Evolutionary conservation across 495 filamentous ascomycete species (phyloP), one percentile per base, ranked within the genome.

Genomic region (Aspergillus mulundensis): DNA sequence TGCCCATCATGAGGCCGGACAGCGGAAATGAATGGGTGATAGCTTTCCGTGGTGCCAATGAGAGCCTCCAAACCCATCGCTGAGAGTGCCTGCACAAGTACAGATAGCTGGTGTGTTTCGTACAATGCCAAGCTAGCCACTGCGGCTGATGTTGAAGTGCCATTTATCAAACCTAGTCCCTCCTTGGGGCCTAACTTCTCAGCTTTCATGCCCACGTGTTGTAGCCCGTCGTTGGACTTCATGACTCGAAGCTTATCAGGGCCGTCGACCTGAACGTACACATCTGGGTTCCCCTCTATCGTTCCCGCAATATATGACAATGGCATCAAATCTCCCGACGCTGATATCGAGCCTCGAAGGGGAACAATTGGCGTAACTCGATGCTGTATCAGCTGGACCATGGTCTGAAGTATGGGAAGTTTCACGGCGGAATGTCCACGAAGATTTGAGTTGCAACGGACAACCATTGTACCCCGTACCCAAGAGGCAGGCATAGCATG

Each of bases 101-200:
- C 41, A 7, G 83, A 77, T 2, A 88, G 71, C 16, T 79, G 70
- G 42, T 85, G 74, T 0, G 82, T 68, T 28, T 87, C 79, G 56
- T 85, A 75, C 1, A 87, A 59, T 5, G 74, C 82, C 15, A 88
- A 64, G 14, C 72, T 69, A 12, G 74, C 84, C 4, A 79, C 71
- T 14, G 79, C 77, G 23, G 76, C 76, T 25, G 79, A 81, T 5
- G 76, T 70, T 5, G 86, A 80, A 1, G 86, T 90, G 8, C 86
- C 86, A 59, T 89, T 90, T 39, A 87, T 72, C 18, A 90, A 61
- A 8, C 77, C 85, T 3, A 89, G 77, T 0, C 73, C 84, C 65
- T 90, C 87, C 54, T 73, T 73, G n/a, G 70, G 63, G 6, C 65
- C 65, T 40, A 73, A 32, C 12, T 59, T 56, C 39, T 44, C 53